Evolutionary conservation across 2,329 filamentous ascomycete species (phyloP).

Genomic region (Cladosporium phlei): DNA sequence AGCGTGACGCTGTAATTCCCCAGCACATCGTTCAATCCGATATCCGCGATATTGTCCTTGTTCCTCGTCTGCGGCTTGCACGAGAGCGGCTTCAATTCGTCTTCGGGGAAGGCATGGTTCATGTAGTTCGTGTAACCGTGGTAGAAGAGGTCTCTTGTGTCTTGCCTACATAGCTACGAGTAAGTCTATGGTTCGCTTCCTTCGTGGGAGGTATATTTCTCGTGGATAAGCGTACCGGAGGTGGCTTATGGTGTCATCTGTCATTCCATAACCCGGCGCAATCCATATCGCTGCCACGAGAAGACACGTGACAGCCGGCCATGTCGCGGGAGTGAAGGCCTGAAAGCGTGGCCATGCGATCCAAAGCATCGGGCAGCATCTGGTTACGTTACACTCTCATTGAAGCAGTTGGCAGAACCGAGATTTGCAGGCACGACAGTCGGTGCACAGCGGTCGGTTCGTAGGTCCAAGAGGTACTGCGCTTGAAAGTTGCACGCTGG

Average conservation of each 20-base stretch:
- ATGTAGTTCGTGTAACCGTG: slow-evolving; percentile 97
- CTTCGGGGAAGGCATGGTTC: slow-evolving; percentile 87
- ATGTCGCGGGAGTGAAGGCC: slow-evolving; percentile 23
- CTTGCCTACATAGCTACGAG: slow-evolving; percentile 32
- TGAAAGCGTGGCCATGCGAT: slow-evolving; percentile 21
- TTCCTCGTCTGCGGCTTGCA: slow-evolving; percentile 83
- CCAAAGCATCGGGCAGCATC: slow-evolving; percentile 22
- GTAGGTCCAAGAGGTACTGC: too few relatives aligned
- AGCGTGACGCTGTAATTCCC: slow-evolving; percentile 96
- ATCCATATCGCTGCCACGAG: slow-evolving; percentile 30
- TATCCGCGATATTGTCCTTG: slow-evolving; percentile 68
- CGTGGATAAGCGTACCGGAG: slow-evolving; percentile 31
- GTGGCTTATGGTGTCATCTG: slow-evolving; percentile 36
- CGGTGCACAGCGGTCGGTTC: too few relatives aligned
- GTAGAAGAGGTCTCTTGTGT: slow-evolving; percentile 74
- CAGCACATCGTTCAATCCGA: slow-evolving; percentile 89
- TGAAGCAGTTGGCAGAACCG: too few relatives aligned
- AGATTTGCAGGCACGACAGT: too few relatives aligned
- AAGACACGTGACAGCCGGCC: slow-evolving; percentile 31
- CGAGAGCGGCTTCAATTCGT: slow-evolving; percentile 83
- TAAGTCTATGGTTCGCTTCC: background rate
- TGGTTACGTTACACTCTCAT: slow-evolving; percentile 12
- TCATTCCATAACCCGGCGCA: slow-evolving; percentile 39
- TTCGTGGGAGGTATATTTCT: background rate
- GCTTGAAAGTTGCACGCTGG: too few relatives aligned